phyloP scores from a whole-genome alignment of 1,284 basidiomycete species.

The Apiotrichum domesticum region DNA sequence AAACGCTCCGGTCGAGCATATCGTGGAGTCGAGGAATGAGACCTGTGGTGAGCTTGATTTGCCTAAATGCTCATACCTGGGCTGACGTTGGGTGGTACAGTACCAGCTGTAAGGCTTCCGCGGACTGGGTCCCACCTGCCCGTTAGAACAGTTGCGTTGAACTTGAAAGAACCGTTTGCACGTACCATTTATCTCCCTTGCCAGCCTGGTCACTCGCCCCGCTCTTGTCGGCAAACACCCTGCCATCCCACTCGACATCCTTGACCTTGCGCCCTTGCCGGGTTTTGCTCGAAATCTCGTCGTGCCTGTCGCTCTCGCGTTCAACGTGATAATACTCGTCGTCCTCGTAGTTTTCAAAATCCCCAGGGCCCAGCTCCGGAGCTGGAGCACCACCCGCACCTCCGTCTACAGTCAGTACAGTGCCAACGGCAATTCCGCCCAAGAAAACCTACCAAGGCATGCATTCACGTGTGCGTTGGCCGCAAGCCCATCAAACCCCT shows the following conservation, averaged over 20 bases:
- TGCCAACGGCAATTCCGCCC: not conserved
- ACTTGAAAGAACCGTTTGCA: not conserved
- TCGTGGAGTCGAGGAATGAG: slow-evolving; percentile 61
- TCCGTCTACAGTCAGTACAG: slow-evolving; percentile 11
- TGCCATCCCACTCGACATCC: slow-evolving; percentile 32
- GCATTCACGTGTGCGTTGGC: slow-evolving; percentile 23
- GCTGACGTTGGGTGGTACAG: slow-evolving; percentile 59
- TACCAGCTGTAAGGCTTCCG: slow-evolving; percentile 11
- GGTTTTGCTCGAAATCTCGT: not conserved
- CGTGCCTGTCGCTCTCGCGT: not conserved
- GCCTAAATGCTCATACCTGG: slow-evolving; percentile 53
- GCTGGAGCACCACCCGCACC: slow-evolving; percentile 1
- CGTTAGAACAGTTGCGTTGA: too few relatives aligned
- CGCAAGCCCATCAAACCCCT: slow-evolving; percentile 8
- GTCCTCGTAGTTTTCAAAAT: slow-evolving; percentile 11
- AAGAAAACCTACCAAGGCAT: slow-evolving; percentile 24
- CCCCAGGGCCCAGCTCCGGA: slow-evolving; percentile 1
- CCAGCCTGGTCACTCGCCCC: slow-evolving; percentile 22
- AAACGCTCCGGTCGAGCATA: slow-evolving; percentile 54
- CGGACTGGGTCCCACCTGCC: slow-evolving; percentile 39
- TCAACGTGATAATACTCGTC: not conserved
- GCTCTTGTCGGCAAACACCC: slow-evolving; percentile 28
- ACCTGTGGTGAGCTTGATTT: slow-evolving; percentile 48
- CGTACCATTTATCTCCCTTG: slow-evolving; percentile 37
- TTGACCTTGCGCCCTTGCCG: slow-evolving; percentile 8